Base-by-base conservation (phyloP, 768 basidiomycete genomes). In the Mycena belliarum region DNA sequence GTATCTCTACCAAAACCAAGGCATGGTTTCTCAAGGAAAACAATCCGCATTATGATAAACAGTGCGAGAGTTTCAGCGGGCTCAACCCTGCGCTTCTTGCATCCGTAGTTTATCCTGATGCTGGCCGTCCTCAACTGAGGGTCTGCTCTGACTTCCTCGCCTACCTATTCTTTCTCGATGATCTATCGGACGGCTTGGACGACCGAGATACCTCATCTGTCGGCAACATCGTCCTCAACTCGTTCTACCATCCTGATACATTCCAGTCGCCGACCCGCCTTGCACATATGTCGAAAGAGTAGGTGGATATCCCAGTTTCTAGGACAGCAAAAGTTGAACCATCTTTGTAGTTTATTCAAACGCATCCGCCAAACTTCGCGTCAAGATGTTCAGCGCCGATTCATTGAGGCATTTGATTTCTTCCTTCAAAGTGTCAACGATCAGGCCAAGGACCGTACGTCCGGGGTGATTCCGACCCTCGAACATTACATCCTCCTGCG, bases 401-500 rank as follows among this genome's bases (percentile, higher is more conserved):
- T 93, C 75, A 84, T 85, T 65, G 85, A 89, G 68, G 88, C 88
- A 29, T 82, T 89, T 71, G 86, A 89, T 60, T 81, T 87, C 68
- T 93, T 89, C 78, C 90, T 93, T 75, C 83, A 87, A 68, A 89
- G 88, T 52, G 81, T 91, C 54, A 81, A 82, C 21, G 81, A 87
- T 69, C 89, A 93, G 71, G 88, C 89, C 48, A 67, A 71, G 57
- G 87, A 89, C 73, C 87, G 89, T 55, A 73, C 75, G 46, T 73
- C 75, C 38, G 83, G 79, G 37, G 72, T 79, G 43, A 81, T 91
- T 60, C 90, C 89, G 48, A 88, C 89, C 75, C 81, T 93, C 43
- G 88, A 92, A 62, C 86, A 88, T 1, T 93, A 91, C 71, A 88
- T 93, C 63, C 75, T 83, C 40, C 81, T 88, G n/a, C 84, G 91